A percentile compares a stretch with the other conserved stretches of the same genome.
phyloP scores from a whole-genome alignment of 495 filamentous ascomycete genomes.

The Pyrenula massariospora region DNA sequence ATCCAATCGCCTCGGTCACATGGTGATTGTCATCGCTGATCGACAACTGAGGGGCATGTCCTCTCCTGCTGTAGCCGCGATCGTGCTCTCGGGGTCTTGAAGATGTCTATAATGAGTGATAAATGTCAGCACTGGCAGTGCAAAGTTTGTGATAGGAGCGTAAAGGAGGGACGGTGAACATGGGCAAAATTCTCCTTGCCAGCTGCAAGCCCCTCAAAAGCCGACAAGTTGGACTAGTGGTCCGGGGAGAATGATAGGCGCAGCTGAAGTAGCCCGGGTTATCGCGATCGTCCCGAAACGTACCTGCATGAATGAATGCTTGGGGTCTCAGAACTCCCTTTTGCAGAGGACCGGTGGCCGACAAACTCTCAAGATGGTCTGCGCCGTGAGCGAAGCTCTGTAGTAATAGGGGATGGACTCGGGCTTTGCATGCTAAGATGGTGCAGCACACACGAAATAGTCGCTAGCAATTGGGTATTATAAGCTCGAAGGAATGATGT shows the following conservation, averaged over 20 bases:
- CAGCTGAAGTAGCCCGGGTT: background rate
- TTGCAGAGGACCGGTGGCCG: background rate
- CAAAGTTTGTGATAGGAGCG: too few relatives aligned
- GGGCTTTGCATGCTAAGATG: background rate
- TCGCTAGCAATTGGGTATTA: background rate
- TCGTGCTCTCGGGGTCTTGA: constrained; percentile 39
- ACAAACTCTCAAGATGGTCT: background rate
- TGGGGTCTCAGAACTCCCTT: background rate
- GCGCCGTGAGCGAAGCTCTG: background rate
- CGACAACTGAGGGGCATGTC: constrained; percentile 54
- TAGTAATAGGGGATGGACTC: background rate
- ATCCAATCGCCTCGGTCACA: constrained; percentile 94
- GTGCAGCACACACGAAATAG: background rate
- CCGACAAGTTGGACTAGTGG: background rate
- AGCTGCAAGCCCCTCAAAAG: background rate
- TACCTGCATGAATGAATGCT: background rate
- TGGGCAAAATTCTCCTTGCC: too few relatives aligned
- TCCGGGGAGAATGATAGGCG: background rate
- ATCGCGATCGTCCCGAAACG: background rate
- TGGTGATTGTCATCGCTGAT: constrained; percentile 82
- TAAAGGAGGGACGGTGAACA: too few relatives aligned
- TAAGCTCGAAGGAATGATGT: background rate
- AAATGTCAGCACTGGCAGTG: background rate
- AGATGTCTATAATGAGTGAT: constrained; percentile 29
- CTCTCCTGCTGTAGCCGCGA: constrained; percentile 42